phyloP scores from a whole-genome alignment of 768 basidiomycete genomes.

The Boletus barrowsii region DNA sequence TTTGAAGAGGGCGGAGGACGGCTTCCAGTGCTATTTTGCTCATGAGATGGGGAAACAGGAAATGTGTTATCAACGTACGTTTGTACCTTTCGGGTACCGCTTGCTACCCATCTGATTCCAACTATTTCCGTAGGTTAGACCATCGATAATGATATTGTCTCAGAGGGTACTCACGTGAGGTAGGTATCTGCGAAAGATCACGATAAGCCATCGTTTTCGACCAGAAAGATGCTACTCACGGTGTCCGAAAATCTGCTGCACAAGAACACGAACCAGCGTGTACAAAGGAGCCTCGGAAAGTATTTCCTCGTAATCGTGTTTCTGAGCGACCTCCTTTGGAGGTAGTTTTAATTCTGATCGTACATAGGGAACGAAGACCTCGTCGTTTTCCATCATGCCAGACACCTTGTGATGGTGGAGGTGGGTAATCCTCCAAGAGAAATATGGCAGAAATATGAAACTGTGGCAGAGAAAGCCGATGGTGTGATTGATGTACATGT shows the following conservation, averaged over 20 bases:
- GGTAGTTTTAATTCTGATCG: not conserved
- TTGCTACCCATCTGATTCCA: not conserved
- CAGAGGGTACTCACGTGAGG: not conserved
- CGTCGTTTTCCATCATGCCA: not conserved
- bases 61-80: not conserved
- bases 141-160: too few species aligned
- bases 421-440: not conserved
- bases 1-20: not conserved
- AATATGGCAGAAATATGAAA: not conserved
- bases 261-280: not conserved
- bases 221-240: not conserved
- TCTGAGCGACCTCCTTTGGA: not conserved
- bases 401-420: not conserved
- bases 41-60: not conserved
- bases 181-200: not conserved
- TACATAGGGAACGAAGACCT: not conserved
- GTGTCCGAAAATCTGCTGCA: not conserved
- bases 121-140: not conserved
- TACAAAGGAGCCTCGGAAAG: not conserved
- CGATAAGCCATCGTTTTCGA: not conserved
- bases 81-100: not conserved
- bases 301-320: not conserved
- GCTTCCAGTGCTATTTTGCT: not conserved
- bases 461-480: not conserved
- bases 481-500: not conserved